Evolutionary conservation across 176 grass and related monocot species (phyloP), one percentile per base, ranked within the genome.

Genomic region (Dendrocalamus sinicus): DNA sequence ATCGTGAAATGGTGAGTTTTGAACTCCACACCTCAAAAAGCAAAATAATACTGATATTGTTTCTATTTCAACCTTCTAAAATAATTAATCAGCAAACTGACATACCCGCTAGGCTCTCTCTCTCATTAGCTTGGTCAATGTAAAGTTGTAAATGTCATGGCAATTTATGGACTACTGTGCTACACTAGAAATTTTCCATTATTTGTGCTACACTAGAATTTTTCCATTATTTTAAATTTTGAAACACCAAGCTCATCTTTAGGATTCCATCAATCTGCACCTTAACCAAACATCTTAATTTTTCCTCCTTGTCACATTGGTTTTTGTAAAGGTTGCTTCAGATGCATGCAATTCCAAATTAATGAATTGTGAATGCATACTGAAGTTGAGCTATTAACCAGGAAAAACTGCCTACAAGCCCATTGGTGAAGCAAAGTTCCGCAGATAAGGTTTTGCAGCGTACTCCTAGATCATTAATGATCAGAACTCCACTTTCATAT

Each of bases 351-450:
- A 14, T 51, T 51, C 10, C 10, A 51, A 9, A 24, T 66, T 43
- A 24, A 39, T 66, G 12, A 54, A 69, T 12, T 55, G 47, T 47
- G n/a, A 10, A 28, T 72, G n/a, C 23, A 28, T 72, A 66, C 72
- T 84, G 60, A 66, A 84, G 8, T 61, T 76, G 59, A 75, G 45
- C 30, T 76, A 76, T 40, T 85, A 54, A 77, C 50, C 63, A 77
- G 73, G 73, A 8, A 57, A 41, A 85, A 43, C 23, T 44, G 52
- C 50, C 15, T 58, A 32, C 24, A 20, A 35, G 35, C 6, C 63
- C 48, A 58, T 44, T 85, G 74, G 73, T 57, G 62, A 50, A 58
- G n/a, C 9, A 47, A 84, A 54, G 61, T 67, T 76, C 8, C 1
- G 16, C 45, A 77, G 62, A 43, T 47, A 32, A 70, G 46, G 63